phyloP scores from a whole-genome alignment of 257 asterid species.

The Salvia hispanica region DNA sequence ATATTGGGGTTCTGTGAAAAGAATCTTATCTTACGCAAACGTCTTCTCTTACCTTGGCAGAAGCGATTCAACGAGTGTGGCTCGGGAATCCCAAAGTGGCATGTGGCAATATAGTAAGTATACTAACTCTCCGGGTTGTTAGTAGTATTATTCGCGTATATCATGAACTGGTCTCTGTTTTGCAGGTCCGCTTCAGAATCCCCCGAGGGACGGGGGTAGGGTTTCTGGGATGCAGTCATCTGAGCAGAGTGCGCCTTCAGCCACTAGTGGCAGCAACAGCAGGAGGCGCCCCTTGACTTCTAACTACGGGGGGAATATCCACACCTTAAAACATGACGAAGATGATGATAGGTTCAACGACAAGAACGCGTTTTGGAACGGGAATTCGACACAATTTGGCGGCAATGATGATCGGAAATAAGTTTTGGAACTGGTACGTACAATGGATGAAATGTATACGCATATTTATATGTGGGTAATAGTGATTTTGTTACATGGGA shows the following conservation, averaged over 20 bases:
- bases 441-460: too few relatives aligned
- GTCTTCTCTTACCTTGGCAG: slow-evolving; percentile 73
- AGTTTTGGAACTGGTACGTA: background rate
- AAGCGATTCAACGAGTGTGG: slow-evolving; percentile 42
- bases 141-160: too few relatives aligned
- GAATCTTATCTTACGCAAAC: slow-evolving; percentile 67
- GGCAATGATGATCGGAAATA: slow-evolving; percentile 62
- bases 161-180: slow-evolving; percentile 20
- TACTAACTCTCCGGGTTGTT: slow-evolving; percentile 9
- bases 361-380: slow-evolving; percentile 85
- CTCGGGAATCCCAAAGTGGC: slow-evolving; percentile 56
- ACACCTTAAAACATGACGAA: slow-evolving; percentile 73
- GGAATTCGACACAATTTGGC: slow-evolving; percentile 89
- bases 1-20: slow-evolving; percentile 66
- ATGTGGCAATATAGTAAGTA: slow-evolving; percentile 60
- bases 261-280: slow-evolving; percentile 39
- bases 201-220: slow-evolving; percentile 40
- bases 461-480: background rate
- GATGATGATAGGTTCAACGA: slow-evolving; percentile 56
- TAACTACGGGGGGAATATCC: slow-evolving; percentile 75
- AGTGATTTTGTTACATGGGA: background rate
- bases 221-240: slow-evolving; percentile 39
- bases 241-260: slow-evolving; percentile 37
- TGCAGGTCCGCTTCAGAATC: slow-evolving; percentile 55
- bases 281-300: slow-evolving; percentile 43